Percentiles rank a stretch among this genome's conserved stretches.
phyloP scores from a whole-genome alignment of 306 rosid genomes.

The Quercus aquifolioides region DNA sequence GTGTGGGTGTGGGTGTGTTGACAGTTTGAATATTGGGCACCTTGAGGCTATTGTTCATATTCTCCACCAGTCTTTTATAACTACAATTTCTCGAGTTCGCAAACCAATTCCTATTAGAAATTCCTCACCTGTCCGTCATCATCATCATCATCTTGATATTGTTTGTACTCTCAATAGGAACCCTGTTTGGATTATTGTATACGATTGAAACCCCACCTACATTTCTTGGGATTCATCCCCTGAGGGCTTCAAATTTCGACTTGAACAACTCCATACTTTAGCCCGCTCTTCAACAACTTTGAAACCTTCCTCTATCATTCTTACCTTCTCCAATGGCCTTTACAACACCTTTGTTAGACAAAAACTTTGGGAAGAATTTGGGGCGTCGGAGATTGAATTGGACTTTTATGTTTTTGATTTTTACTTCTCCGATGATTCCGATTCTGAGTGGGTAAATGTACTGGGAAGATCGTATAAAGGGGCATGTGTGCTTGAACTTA shows the following conservation, averaged over 20 bases:
- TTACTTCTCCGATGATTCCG: conserved; percentile 38
- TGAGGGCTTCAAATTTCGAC: conserved; percentile 54
- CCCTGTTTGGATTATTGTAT: conserved; percentile 90
- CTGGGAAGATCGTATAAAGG: conserved; percentile 49
- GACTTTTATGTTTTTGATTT: conserved; percentile 46
- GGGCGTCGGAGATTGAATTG: conserved; percentile 50
- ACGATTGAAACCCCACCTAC: conserved; percentile 73
- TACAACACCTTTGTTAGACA: conserved; percentile 23
- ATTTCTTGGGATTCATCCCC: conserved; percentile 52
- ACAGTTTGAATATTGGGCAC: too few relatives aligned
- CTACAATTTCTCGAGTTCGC: too few relatives aligned
- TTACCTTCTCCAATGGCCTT: conserved; percentile 76
- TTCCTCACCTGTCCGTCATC: too few relatives aligned
- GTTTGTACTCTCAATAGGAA: conserved; percentile 58
- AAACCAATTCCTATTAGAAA: too few relatives aligned
- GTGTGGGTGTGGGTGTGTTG: too few relatives aligned
- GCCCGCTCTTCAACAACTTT: conserved; percentile 57
- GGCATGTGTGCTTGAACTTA: conserved; percentile 60
- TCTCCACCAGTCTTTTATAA: too few relatives aligned
- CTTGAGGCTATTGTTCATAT: too few relatives aligned
- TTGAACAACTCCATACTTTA: conserved; percentile 52
- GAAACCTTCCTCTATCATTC: conserved; percentile 64
- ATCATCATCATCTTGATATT: too few relatives aligned
- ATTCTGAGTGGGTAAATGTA: conserved; percentile 51
- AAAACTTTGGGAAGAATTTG: conserved; percentile 49